Evolutionary conservation across 2,329 filamentous ascomycete species (phyloP), one percentile per base, ranked within the genome.

Genomic region (Furcasterigmium sp.): DNA sequence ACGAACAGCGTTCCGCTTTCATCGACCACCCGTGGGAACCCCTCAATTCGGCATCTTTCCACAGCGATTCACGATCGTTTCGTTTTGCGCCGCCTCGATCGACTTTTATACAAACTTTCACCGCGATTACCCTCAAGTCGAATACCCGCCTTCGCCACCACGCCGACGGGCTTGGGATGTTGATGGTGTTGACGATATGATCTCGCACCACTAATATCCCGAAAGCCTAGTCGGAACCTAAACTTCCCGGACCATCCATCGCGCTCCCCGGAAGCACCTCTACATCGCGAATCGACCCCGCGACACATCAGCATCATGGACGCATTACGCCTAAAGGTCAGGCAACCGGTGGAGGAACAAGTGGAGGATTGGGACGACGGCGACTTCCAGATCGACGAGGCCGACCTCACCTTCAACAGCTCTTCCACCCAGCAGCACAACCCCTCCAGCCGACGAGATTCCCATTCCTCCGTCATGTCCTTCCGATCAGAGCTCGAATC

Each of bases 361-460:
- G 75, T 91, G 51, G 87, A 91, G 63, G 83, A 79, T 63, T 93
- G 86, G 80, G 85, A 91, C 57, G 82, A 91, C 58, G 85, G 86
- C 54, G 82, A 86, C 63, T 83, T 88, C 56, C 69, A 84, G 52
- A 80, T 87, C 55, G 83, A 85, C 17, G 75, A 76, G 42, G 82
- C 87, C 52, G 72, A 87, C 64, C 65, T 85, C 51, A 73, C 70
- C 42, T 76, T 83, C 50, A 25, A 26, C 30, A 72, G 73, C 21
- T 68, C 70, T 28, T 68, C 64, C 29, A 57, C 66, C 28, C 61
- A 62, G 45, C 19, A 25, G 11, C 72, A 68, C 45, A 59, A 61
- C 26, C 64, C 66, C 23, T 66, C 67, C 46, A 76, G 80, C 49
- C 77, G 80, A 48, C 80, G 87, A 50, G 85, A 90, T 55, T 90